Evolutionary conservation across 192 early-diverging fungal species (phyloP).

Genomic region (Backusella mclennaniae): DNA sequence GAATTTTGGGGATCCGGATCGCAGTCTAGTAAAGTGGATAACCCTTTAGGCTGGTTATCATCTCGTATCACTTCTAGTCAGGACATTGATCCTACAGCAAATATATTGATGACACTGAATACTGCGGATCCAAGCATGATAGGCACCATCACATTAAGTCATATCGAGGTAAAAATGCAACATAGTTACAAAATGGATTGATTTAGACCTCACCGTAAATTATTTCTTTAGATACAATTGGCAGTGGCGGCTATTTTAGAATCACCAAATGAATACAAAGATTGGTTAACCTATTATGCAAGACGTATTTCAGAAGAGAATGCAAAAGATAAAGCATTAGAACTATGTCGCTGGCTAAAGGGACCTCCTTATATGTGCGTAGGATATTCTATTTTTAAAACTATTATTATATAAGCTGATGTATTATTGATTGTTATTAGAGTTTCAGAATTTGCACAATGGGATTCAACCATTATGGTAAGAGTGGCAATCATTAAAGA

Average conservation of each 20-base stretch:
- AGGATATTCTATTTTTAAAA: background rate
- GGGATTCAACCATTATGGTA: slow-evolving; percentile 24
- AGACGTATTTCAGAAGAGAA: slow-evolving; percentile 65
- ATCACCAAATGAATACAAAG: slow-evolving; percentile 56
- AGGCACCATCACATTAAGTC: slow-evolving; percentile 41
- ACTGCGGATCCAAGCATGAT: slow-evolving; percentile 12
- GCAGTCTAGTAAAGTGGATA: background rate
- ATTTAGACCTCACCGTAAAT: background rate
- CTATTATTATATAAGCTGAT: background rate
- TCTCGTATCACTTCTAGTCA: slow-evolving; percentile 20
- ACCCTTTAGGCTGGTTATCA: slow-evolving; percentile 27
- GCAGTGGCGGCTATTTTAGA: slow-evolving; percentile 49
- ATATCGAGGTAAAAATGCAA: slow-evolving; percentile 41
- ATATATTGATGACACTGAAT: background rate
- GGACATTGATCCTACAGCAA: background rate
- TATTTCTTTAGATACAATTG: slow-evolving; percentile 51
- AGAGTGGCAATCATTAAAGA: slow-evolving; percentile 6
- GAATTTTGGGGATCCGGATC: slow-evolving; percentile 43
- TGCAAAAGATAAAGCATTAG: slow-evolving; percentile 56
- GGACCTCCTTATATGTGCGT: slow-evolving; percentile 54
- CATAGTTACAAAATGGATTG: background rate
- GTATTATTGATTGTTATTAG: slow-evolving; percentile 16
- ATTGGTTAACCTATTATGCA: slow-evolving; percentile 63
- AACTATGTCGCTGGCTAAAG: slow-evolving; percentile 65
- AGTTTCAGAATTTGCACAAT: slow-evolving; percentile 22